Conservation (phyloP, 1,284 basidiomycete genomes). For the Clitocybe nebularis region DNA sequence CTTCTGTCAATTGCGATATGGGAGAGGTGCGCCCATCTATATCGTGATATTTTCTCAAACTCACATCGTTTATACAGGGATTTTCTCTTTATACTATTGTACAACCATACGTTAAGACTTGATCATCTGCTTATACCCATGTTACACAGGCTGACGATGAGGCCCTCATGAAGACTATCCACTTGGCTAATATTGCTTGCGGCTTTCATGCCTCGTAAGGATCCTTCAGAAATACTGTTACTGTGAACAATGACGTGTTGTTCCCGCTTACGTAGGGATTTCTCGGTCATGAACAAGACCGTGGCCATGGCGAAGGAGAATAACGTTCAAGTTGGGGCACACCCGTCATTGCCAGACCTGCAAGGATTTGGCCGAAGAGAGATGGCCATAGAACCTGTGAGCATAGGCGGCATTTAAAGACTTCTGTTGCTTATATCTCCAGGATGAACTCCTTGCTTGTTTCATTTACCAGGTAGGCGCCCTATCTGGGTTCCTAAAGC, state of each 20-base stretch:
- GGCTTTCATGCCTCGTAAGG: constrained; percentile 60
- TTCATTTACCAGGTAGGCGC: constrained; percentile 64
- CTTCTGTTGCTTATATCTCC: neutral
- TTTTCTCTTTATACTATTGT: constrained; percentile 53
- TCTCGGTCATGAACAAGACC: constrained; percentile 59
- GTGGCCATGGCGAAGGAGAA: constrained; percentile 50
- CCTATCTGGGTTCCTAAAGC: constrained; percentile 49
- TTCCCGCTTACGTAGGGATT: constrained; percentile 37
- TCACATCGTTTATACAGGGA: constrained; percentile 31
- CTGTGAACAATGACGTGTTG: neutral
- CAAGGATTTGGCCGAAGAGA: constrained; percentile 65
- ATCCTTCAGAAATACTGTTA: neutral
- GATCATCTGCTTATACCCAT: neutral
- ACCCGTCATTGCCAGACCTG: constrained; percentile 57
- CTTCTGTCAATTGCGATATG: constrained; percentile 61
- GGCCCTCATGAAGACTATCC: constrained; percentile 57
- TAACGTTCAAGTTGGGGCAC: constrained; percentile 52
- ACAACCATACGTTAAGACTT: constrained; percentile 7
- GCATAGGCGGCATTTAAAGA: neutral
- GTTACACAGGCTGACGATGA: constrained; percentile 51
- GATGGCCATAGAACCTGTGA: constrained; percentile 54
- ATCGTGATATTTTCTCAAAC: neutral
- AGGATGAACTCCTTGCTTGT: constrained; percentile 55
- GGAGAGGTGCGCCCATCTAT: constrained; percentile 43
- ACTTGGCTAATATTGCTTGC: constrained; percentile 62